phyloP scores from a whole-genome alignment of 1,139 yeast genomes.

The Protomyces gravidus region DNA sequence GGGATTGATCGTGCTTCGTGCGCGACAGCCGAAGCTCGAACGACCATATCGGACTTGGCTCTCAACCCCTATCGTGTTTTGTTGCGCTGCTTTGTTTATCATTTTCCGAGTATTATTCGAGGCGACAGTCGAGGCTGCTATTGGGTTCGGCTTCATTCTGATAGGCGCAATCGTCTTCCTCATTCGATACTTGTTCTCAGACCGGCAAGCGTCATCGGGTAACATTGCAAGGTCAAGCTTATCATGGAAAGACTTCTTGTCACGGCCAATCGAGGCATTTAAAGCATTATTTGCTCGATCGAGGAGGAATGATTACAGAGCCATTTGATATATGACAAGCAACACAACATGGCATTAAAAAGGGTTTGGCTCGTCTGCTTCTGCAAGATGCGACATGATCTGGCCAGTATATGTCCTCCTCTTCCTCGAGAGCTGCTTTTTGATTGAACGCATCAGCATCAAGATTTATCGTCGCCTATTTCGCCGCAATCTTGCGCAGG shows the following conservation, averaged over 20 bases:
- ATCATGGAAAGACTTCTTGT: too few species aligned
- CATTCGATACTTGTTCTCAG: not conserved
- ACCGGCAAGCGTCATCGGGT: not conserved
- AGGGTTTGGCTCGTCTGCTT: not conserved
- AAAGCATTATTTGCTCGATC: not conserved
- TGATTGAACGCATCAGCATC: not conserved
- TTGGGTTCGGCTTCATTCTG: slow-evolving; percentile 11
- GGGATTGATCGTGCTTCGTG: slow-evolving; percentile 11
- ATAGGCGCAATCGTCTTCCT: slow-evolving; percentile 10
- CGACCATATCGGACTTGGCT: slow-evolving; percentile 21
- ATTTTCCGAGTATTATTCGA: slow-evolving; percentile 23
- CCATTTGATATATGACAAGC: not conserved
- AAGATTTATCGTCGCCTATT: not conserved
- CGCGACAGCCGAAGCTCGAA: slow-evolving; percentile 8
- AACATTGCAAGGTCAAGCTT: not conserved
- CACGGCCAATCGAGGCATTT: not conserved
- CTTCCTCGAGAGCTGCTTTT: not conserved
- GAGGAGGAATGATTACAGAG: not conserved
- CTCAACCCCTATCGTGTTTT: slow-evolving; percentile 21
- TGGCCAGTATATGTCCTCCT: not conserved
- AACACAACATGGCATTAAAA: not conserved
- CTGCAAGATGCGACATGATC: not conserved
- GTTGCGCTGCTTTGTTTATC: slow-evolving; percentile 22
- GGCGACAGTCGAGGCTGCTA: slow-evolving; percentile 18
- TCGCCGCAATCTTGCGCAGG: not conserved